phyloP scores from a whole-genome alignment of 768 basidiomycete genomes.

The Lactarius evosmus region DNA sequence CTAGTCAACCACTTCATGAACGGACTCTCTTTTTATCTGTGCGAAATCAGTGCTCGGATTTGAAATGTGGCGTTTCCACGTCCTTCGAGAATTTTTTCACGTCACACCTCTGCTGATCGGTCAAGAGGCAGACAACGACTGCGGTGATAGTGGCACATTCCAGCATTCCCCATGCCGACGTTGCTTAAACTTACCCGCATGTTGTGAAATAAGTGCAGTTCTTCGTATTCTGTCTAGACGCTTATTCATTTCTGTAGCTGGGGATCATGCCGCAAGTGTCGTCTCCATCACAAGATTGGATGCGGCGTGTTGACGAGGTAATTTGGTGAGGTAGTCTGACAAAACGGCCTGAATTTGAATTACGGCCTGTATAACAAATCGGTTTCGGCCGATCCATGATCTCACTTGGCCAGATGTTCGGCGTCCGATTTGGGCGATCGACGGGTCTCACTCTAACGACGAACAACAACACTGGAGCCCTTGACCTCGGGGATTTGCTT shows the following conservation, averaged over 20 bases:
- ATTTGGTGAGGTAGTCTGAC: background rate
- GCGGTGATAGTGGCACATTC: background rate
- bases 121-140: background rate
- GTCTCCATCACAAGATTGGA: background rate
- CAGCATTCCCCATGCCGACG: background rate
- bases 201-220: background rate
- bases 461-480: background rate
- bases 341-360: too few species aligned
- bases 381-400: background rate
- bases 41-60: conserved; percentile 2
- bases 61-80: conserved; percentile 10
- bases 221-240: background rate
- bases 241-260: background rate
- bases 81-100: conserved; percentile 14
- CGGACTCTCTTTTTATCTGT: background rate
- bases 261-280: too few species aligned
- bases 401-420: background rate
- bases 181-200: background rate
- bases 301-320: too few species aligned
- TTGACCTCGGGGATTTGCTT: background rate
- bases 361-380: background rate
- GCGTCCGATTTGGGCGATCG: background rate
- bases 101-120: background rate
- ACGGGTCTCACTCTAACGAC: background rate
- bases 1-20: background rate